A percentile compares a stretch with the other conserved stretches of the same genome.
phyloP scores from a whole-genome alignment of 2,329 filamentous ascomycete genomes.

The Colletotrichum filicis region DNA sequence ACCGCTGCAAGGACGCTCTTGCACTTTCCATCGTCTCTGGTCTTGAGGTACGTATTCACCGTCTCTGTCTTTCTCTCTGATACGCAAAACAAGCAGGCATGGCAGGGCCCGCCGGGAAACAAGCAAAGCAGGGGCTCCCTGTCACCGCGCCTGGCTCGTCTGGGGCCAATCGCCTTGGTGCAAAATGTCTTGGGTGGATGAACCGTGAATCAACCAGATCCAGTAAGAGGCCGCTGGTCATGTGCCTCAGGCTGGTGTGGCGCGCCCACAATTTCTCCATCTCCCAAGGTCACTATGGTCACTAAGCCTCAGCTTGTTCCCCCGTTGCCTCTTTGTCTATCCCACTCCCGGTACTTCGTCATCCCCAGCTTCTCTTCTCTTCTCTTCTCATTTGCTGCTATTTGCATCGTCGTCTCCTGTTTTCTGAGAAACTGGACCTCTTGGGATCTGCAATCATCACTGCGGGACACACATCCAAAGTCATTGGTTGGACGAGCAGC shows the following conservation, averaged over 20 bases:
- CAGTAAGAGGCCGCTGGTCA: slow-evolving; percentile 18
- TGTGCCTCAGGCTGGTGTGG: slow-evolving; percentile 14
- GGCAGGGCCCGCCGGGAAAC: slow-evolving; percentile 5
- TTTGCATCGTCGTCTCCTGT: background rate
- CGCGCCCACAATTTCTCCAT: slow-evolving; percentile 10
- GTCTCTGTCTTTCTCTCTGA: background rate
- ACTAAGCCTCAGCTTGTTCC: background rate
- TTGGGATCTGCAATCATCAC: background rate
- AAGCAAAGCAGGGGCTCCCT: slow-evolving; percentile 5
- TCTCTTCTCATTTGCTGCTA: background rate
- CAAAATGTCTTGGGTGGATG: slow-evolving; percentile 25
- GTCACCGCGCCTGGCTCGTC: slow-evolving; percentile 18
- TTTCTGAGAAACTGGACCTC: background rate
- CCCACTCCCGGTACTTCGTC: background rate
- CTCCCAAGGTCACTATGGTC: background rate
- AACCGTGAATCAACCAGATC: slow-evolving; percentile 14
- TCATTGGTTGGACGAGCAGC: background rate
- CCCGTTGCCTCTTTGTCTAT: background rate
- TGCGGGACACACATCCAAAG: background rate
- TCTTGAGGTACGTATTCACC: background rate
- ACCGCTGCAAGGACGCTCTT: slow-evolving; percentile 9
- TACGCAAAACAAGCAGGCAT: slow-evolving; percentile 9
- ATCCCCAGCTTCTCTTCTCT: background rate
- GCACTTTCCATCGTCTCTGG: background rate
- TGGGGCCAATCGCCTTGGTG: slow-evolving; percentile 25